phyloP scores from a whole-genome alignment of 768 basidiomycete species.

The Kwoniella botswanensis region DNA sequence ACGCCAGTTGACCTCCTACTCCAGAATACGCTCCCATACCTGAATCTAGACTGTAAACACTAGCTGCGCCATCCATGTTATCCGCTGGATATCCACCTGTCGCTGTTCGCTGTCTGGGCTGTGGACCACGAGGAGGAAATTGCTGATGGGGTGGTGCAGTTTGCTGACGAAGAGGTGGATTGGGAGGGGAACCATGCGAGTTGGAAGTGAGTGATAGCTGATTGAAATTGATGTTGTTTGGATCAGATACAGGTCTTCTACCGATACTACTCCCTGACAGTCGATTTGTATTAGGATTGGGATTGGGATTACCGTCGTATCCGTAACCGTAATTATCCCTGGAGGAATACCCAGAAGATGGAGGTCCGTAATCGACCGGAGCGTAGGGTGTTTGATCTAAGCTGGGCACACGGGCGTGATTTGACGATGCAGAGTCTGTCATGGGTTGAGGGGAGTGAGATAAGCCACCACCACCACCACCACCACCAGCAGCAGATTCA shows the following conservation, averaged over 20 bases:
- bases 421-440: constrained; percentile 18
- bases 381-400: constrained; percentile 48
- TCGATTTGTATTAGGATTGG: constrained; percentile 24
- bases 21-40: constrained; percentile 55
- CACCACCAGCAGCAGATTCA: constrained; percentile 29
- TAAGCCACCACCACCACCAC: constrained; percentile 22
- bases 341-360: constrained; percentile 21
- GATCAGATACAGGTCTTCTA: constrained; percentile 46
- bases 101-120: constrained; percentile 29
- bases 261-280: constrained; percentile 33
- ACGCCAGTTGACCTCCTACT: constrained; percentile 3
- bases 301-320: constrained; percentile 14
- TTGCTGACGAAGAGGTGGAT: constrained; percentile 29
- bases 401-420: constrained; percentile 36
- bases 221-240: constrained; percentile 46
- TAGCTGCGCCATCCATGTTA: constrained; percentile 40
- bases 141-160: constrained; percentile 21
- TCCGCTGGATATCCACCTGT: constrained; percentile 34
- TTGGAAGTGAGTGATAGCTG: constrained; percentile 25
- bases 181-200: constrained; percentile 27
- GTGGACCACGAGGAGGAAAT: constrained; percentile 18
- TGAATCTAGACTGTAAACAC: constrained; percentile 55
- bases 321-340: constrained; percentile 17
- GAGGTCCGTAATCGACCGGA: constrained; percentile 50
- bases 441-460: constrained; percentile 38